A percentile compares a stretch with the other conserved stretches of the same genome.
Evolutionary conservation across 2,329 filamentous ascomycete species (phyloP).

Genomic region (Malbranchea cinnamomea): DNA sequence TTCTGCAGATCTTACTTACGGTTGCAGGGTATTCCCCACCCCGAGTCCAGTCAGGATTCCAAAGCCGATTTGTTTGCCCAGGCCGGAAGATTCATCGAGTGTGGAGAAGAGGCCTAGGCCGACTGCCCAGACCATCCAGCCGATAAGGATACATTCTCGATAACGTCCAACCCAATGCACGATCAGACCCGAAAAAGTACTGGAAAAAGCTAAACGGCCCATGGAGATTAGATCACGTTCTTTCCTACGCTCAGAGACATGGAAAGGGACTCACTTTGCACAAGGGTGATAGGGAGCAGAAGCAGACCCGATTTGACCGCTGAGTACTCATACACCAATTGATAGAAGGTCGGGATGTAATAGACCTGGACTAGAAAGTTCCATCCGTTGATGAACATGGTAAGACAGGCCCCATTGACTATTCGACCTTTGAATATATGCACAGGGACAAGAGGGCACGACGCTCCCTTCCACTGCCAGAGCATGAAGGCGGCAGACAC

Average conservation of each 20-base stretch:
- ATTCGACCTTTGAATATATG: slow-evolving; percentile 41
- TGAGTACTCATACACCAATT: slow-evolving; percentile 36
- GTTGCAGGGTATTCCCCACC: slow-evolving; percentile 38
- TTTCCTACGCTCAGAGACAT: no score
- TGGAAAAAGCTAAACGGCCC: slow-evolving; percentile 34
- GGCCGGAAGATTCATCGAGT: slow-evolving; percentile 31
- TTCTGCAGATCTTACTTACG: slow-evolving; percentile 13
- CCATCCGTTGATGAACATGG: slow-evolving; percentile 45
- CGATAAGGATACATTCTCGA: slow-evolving; percentile 39
- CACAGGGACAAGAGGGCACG: slow-evolving; percentile 20
- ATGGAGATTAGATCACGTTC: no score
- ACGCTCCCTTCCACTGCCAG: slow-evolving; percentile 22
- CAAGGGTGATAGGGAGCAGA: slow-evolving; percentile 34
- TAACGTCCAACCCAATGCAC: slow-evolving; percentile 40
- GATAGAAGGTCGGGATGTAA: slow-evolving; percentile 47
- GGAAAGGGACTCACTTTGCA: slow-evolving; percentile 30
- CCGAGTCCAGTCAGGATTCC: slow-evolving; percentile 37
- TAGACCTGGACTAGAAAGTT: slow-evolving; percentile 47
- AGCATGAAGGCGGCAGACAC: slow-evolving; percentile 16
- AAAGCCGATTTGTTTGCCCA: slow-evolving; percentile 42
- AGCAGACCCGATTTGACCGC: slow-evolving; percentile 36
- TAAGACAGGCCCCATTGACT: slow-evolving; percentile 40
- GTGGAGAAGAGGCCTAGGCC: slow-evolving; percentile 40
- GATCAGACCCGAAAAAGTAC: slow-evolving; percentile 37
- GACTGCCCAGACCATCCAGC: slow-evolving; percentile 38